Percentiles rank a stretch among this genome's conserved stretches.
Evolutionary conservation across 441 rosid genomes (phyloP).

Genomic region (Metrosideros polymorpha): DNA sequence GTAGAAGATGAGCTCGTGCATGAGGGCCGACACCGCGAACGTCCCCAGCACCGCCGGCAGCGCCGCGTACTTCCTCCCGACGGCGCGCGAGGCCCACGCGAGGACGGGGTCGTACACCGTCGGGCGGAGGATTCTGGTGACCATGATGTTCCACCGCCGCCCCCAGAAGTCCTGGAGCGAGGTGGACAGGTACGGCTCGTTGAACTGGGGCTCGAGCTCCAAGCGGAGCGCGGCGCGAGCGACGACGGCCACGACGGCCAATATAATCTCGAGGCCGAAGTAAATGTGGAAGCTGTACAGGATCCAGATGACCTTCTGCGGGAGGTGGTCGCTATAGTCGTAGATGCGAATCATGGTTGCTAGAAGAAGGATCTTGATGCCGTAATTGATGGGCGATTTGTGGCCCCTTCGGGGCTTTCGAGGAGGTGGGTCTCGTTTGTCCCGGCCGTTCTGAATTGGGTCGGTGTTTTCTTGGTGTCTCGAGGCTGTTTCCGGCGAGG

Average conservation of each 20-base stretch:
- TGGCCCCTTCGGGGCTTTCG: not conserved
- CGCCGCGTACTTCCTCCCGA: conserved; percentile 7
- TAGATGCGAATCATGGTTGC: not conserved
- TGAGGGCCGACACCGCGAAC: conserved; percentile 18
- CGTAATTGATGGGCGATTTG: not conserved
- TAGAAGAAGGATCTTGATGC: not conserved
- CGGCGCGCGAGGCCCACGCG: not conserved
- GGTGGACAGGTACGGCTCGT: conserved; percentile 8
- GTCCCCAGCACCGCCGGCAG: conserved; percentile 11
- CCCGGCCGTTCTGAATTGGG: not conserved
- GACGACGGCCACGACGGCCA: not conserved
- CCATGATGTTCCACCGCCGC: conserved; percentile 12
- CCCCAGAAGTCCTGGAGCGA: conserved; percentile 16
- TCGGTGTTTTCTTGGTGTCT: not conserved
- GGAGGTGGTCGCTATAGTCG: not conserved
- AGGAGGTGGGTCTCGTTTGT: not conserved
- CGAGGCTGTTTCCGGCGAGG: not conserved
- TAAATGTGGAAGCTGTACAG: not conserved
- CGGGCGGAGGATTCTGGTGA: conserved; percentile 8
- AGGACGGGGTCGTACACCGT: conserved; percentile 1
- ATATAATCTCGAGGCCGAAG: not conserved
- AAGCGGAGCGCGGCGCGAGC: conserved; percentile 6
- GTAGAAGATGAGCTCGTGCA: conserved; percentile 30
- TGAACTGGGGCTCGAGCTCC: conserved; percentile 15
- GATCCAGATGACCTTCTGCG: not conserved